Evolutionary conservation across 192 early-diverging fungal species (phyloP), one percentile per base, ranked within the genome.

Genomic region (Entomortierella beljakovae): DNA sequence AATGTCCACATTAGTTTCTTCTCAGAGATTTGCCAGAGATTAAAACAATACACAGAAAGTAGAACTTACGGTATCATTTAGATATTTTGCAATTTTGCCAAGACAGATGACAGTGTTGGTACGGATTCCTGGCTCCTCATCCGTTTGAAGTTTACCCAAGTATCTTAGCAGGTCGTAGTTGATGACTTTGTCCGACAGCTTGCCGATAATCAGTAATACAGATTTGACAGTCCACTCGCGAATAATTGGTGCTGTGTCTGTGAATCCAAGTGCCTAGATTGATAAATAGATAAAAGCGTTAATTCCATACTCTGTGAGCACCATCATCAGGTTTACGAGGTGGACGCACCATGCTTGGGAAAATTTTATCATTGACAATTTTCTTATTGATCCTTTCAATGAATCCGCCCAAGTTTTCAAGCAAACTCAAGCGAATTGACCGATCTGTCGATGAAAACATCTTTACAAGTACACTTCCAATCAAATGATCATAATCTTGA

Each of bases 91-190:
- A 40, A 98, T 88, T 77, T 98, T 98, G n/a, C 95, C 96, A 18
- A 99, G 76, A 68, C 96, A 98, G 42, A 99, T 94, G 18, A 96
- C 94, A 20, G 97, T 92, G 77, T 99, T 99, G 9, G 98, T 97
- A 31, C 98, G 87, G 70, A 99, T 99, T 2, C 97, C 96, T 1
- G 98, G 95, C 65, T 98, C 97, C 25, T 90, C 86, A 80, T 99
- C 98, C 32, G 86, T 87, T 51, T 97, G 93, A 31, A 96, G 81
- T 46, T 95, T 96, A n/a, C 94, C 95, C 10, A 98, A 85, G 65
- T 95, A 93, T 64, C 91, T 77, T 31, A 99, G 63, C 1, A 98
- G 76, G 52, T 97, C 95, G 68, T 92, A 91, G 80, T 98, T 96
- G 75, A 93, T 88, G 38, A 88, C 88, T 26, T 86, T 73, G 31